Evolutionary conservation across 345 rosid genomes (phyloP).

Genomic region (Eutrema yunnanense): DNA sequence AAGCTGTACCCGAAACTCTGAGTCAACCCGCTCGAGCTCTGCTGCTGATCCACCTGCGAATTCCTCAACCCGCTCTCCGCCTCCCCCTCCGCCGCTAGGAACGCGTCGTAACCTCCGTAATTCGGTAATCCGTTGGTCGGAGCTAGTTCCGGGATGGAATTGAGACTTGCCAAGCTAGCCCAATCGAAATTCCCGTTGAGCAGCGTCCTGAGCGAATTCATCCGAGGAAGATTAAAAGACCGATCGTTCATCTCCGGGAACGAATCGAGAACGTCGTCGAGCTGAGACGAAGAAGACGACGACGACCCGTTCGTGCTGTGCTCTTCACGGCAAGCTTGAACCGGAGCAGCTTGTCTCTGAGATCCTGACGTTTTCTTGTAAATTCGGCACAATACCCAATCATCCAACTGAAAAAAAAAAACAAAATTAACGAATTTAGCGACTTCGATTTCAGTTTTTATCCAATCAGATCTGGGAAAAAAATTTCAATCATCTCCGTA

Average conservation of each 20-base stretch:
- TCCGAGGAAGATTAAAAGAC: slow-evolving; percentile 39
- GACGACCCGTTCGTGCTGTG: slow-evolving; percentile 48
- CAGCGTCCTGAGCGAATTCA: slow-evolving; percentile 42
- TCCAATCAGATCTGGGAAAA: not conserved
- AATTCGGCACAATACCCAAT: slow-evolving; percentile 93
- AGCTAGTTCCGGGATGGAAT: slow-evolving; percentile 40
- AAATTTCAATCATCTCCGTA: not conserved
- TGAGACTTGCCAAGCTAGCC: slow-evolving; percentile 64
- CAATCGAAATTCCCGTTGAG: slow-evolving; percentile 64
- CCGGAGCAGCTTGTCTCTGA: slow-evolving; percentile 36
- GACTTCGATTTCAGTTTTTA: not conserved
- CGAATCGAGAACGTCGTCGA: slow-evolving; percentile 73
- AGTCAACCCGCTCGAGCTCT: slow-evolving; percentile 30
- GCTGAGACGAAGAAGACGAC: slow-evolving; percentile 68
- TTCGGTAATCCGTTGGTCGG: slow-evolving; percentile 31
- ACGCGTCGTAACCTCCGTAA: slow-evolving; percentile 29
- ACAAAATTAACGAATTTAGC: not conserved
- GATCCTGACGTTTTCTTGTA: slow-evolving; percentile 70
- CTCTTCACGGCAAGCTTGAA: slow-evolving; percentile 45
- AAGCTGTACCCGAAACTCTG: slow-evolving; percentile 29
- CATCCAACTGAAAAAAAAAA: slow-evolving; percentile 54
- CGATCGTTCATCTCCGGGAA: slow-evolving; percentile 58
- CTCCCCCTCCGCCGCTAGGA: slow-evolving; percentile 53
- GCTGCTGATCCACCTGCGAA: slow-evolving; percentile 23
- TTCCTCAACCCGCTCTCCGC: slow-evolving; percentile 60